Evolutionary conservation across 352 stramenopile genomes (phyloP).

Genomic region (Pythium phragmitis): DNA sequence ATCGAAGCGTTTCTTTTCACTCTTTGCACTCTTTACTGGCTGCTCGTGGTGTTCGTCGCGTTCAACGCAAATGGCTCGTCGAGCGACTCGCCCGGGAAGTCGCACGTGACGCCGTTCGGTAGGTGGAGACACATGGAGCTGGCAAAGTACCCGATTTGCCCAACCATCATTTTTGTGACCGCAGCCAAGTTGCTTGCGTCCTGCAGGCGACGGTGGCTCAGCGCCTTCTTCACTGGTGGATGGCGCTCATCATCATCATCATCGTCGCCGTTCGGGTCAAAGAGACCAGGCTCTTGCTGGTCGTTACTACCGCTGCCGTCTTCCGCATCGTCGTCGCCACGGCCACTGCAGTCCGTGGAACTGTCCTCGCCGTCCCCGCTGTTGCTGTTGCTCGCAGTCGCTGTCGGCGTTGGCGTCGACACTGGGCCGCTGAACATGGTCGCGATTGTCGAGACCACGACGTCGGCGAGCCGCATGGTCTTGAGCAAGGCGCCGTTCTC

Average conservation of each 20-base stretch:
- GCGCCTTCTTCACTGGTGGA: neutral
- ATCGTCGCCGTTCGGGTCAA: neutral
- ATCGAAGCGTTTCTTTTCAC: too few species aligned
- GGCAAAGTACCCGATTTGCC: neutral
- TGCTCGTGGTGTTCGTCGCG: neutral
- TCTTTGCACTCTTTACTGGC: neutral
- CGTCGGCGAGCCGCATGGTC: neutral
- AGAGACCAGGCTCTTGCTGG: neutral
- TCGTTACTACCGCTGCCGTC: slow-evolving; percentile 1
- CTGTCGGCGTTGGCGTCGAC: neutral
- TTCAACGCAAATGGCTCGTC: neutral
- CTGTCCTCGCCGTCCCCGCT: neutral
- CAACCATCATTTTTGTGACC: neutral
- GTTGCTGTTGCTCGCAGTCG: slow-evolving; percentile 3
- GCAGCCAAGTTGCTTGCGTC: neutral
- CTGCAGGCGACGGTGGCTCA: neutral
- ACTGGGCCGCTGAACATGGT: neutral
- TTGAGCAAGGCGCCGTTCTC: slow-evolving; percentile 6
- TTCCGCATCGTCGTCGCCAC: neutral
- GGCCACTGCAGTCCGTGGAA: neutral
- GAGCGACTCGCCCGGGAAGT: slow-evolving; percentile 3
- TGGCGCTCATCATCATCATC: neutral
- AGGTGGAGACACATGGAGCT: slow-evolving; percentile 7
- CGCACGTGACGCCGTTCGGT: slow-evolving; percentile 9
- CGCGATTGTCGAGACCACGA: neutral